Base-by-base conservation (phyloP, 441 rosid genomes). In the Brassica balearica region DNA sequence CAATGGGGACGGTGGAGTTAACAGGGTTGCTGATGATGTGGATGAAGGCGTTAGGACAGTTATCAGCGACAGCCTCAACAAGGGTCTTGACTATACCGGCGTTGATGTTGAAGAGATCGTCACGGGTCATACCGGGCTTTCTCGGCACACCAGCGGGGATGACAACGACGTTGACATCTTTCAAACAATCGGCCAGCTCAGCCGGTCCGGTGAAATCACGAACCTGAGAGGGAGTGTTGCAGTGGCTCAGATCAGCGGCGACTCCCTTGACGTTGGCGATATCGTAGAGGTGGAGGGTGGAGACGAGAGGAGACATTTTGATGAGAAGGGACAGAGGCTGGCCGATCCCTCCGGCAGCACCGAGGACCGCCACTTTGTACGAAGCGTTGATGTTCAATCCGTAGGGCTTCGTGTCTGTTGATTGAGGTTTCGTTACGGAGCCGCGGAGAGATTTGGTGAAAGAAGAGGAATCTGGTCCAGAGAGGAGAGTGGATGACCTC, bases 111-210 rank as follows among this genome's bases (percentile, higher is more conserved):
- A 96, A 96, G 70, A 96, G 97, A 73, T 94, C 99, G 60, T 96
- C 99, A 19, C 98, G 98, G 65, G 97, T 96, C 99, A 96, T 96
- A 11, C 99, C 99, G 0, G 99, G 99, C 86, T 96, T 96, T 64
- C 99, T 88, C 23, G 99, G 96, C 58, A 94, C 97, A 78, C 99
- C 99, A 69, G 99, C 99, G 60, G 99, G 98, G 68, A 96, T 94
- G 73, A 94, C 97, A 4, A 92, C 99, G 32, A 96, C 92, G 19
- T 96, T 77, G 1, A 88, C 93, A 63, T 91, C 97, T 65, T 88
- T 91, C 86, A 96, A 82, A 78, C 87, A 89, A 46, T 83, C 76
- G 15, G 92, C 91, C 22, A 96, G 82, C 84, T 94, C 97, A 43
- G 95, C 73, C 6, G 92, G 88, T 2, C 98, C 98, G 3, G 98